Base-by-base conservation (phyloP, 352 stramenopile species). In the Peronosclerospora sorghi region DNA sequence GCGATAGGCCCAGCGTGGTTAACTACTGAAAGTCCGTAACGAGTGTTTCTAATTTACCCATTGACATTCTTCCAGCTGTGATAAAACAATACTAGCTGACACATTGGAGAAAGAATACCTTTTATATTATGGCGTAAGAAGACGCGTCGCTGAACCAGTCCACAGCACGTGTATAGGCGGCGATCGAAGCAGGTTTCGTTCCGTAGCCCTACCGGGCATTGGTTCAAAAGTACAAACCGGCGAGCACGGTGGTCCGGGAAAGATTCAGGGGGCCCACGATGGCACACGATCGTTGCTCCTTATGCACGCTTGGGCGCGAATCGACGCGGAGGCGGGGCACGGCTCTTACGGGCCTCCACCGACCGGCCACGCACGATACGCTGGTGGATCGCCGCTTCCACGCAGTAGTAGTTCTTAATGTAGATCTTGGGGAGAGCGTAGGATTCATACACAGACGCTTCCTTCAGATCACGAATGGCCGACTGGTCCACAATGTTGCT, bases 331-430 rank as follows among this genome's bases (percentile, higher is more conserved):
- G 95, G 95, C 48, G 95, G 88, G 53, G 94, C 88, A 64, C 95
- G 90, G 74, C 94, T 96, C 52, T 84, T 81, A 68, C 96, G 88
- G 48, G 68, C 85, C 57, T 94, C 83, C 18, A 83, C 71, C 59
- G 90, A 98, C 65, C 96, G 90, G 59, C 90, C 96, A 82, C 96
- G 93, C 41, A 99, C 96, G 65, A 99, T 98, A 76, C 96, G 95
- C 76, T 98, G 94, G 83, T 99, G 96, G 49, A 98, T 97, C 45
- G 96, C 96, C 38, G 95, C 95, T 66, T 98, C 95, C 21, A 99
- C 93, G 71, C 94, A 98, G 86, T 99, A 99, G 75, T 98, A 98
- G 90, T 98, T 97, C 94, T 99, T 99, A 65, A 99, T 96, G 87
- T 99, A 99, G 56, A 99, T 94, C 86, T 99, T 99, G 54, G 96